phyloP scores from a whole-genome alignment of 345 rosid genomes.

The Kandelia obovata region DNA sequence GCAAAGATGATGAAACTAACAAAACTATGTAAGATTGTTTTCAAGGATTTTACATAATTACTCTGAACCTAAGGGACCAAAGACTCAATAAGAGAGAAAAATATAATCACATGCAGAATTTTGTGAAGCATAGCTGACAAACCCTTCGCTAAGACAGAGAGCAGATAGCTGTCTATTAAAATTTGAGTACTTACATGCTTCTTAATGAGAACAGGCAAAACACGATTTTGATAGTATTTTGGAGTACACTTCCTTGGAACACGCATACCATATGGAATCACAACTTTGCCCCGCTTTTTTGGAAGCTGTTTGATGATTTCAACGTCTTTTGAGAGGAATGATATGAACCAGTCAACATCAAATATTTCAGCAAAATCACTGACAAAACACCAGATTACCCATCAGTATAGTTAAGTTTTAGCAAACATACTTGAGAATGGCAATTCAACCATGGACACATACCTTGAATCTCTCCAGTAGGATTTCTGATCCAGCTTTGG shows the following conservation, averaged over 20 bases:
- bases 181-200: constrained; percentile 42
- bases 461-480: constrained; percentile 93
- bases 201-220: constrained; percentile 52
- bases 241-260: constrained; percentile 87
- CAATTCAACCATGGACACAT: constrained; percentile 1
- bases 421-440: constrained; percentile 7
- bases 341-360: constrained; percentile 75
- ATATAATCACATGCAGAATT: background rate
- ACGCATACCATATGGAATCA: constrained; percentile 54
- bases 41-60: background rate
- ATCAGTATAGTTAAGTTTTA: constrained; percentile 12
- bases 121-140: background rate
- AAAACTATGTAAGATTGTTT: background rate
- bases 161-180: background rate
- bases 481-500: constrained; percentile 88
- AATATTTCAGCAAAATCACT: constrained; percentile 78
- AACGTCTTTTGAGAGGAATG: constrained; percentile 62
- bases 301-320: constrained; percentile 69
- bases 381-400: constrained; percentile 32
- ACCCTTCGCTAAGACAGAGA: background rate
- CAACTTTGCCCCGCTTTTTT: constrained; percentile 40
- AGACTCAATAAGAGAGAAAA: background rate
- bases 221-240: constrained; percentile 44
- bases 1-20: background rate
- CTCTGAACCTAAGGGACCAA: background rate